phyloP scores from a whole-genome alignment of 495 filamentous ascomycete genomes.

The Aspergillus haitiensis region DNA sequence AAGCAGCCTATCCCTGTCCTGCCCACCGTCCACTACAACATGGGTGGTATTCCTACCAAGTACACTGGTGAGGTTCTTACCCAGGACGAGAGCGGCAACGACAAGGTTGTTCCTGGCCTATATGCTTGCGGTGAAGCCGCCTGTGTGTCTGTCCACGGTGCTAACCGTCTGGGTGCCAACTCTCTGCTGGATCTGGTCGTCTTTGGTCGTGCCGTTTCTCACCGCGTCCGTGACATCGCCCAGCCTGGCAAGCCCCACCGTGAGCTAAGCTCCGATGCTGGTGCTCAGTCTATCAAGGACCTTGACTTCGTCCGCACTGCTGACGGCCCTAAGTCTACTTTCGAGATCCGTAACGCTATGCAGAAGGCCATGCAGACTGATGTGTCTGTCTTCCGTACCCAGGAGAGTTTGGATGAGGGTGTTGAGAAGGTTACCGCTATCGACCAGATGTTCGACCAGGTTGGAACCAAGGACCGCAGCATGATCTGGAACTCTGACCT shows the following conservation, averaged over 20 bases:
- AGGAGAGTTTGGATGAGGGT: constrained; percentile 85
- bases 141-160: constrained; percentile 95
- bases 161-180: constrained; percentile 96
- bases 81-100: constrained; percentile 75
- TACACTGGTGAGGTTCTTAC: constrained; percentile 95
- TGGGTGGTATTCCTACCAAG: constrained; percentile 97
- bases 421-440: constrained; percentile 76
- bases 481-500: constrained; percentile 99
- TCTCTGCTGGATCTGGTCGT: constrained; percentile 96
- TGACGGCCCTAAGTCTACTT: constrained; percentile 78
- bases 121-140: constrained; percentile 97
- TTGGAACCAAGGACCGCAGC: constrained; percentile 94
- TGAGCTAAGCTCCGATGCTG: constrained; percentile 76
- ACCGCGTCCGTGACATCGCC: constrained; percentile 91
- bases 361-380: constrained; percentile 98
- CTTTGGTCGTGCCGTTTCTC: constrained; percentile 93
- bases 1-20: constrained; percentile 97
- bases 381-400: constrained; percentile 94
- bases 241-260: constrained; percentile 73
- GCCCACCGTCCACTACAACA: constrained; percentile 98
- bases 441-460: constrained; percentile 74
- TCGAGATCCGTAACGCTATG: constrained; percentile 87
- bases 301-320: constrained; percentile 84
- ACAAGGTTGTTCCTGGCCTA: constrained; percentile 91
- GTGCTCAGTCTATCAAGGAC: constrained; percentile 78